Evolutionary conservation across 345 rosid species (phyloP), one percentile per base, ranked within the genome.

Genomic region (Euclidium syriacum): DNA sequence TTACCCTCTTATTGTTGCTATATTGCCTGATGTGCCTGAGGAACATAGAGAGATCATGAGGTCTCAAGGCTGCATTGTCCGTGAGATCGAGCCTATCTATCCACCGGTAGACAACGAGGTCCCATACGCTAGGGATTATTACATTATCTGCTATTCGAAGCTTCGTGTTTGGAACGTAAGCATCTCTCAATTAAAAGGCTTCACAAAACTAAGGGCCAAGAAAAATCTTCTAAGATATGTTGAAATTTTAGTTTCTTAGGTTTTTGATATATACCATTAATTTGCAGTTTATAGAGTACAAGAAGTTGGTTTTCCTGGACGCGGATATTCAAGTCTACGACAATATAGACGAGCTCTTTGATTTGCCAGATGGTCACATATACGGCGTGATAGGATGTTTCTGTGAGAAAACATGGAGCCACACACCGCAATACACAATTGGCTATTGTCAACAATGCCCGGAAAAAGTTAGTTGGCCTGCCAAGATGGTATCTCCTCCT

Each of bases 401-500:
- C 73, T 85, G 90, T 29, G 92, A 85, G 86, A 65, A 75, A 38
- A 75, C 73, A 3, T 88, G 96, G 96, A 79, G 82, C 64, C 69
- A 69, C 56, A 67, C 85, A 8, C 74, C 63, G 0, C 83, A 79
- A 39, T 58, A 73, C 73, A 60, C 79, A 9, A 56, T 82, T 10
- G 86, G 90, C 2, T 85, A 88, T 67, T 83, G 90, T 73, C 88
- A 88, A 30, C 85, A 83, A 77, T 61, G 83, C 51, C 86, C 94
- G 0, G 78, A 85, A 20, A 80, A 47, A 64, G 86, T 79, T 2
- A 23, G 8, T 1, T 88, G 88, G 85, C 80, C 91, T 0, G 58
- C 67, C 6, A 78, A 79, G 29, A 74, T 83, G 85, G 81, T 82
- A 19, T 65, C 78, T 12, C 79, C 76, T 1, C 78, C 78, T 4